These are phyloP conservation scores for Populus pruinosa DNA, from an alignment of 345 rosid genomes.

Conservation along the genomic window DNA sequence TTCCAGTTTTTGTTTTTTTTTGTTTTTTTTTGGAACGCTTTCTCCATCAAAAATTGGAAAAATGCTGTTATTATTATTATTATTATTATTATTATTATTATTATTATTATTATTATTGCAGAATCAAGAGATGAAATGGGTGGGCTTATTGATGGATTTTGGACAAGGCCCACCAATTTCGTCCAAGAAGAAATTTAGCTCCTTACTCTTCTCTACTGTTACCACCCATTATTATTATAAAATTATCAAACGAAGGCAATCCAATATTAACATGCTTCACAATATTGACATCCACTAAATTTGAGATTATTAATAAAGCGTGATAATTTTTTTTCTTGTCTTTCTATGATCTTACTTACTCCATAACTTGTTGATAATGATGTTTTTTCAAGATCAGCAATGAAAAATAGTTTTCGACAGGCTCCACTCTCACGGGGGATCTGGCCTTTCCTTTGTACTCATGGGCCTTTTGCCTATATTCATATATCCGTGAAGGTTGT, in stretches of 20 bases:
- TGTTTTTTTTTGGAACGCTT: not conserved
- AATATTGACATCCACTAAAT: not conserved
- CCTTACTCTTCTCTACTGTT: not conserved
- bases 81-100: no score
- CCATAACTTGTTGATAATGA: not conserved
- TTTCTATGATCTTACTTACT: not conserved
- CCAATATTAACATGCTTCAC: not conserved
- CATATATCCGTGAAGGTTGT: not conserved
- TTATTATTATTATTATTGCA: no score
- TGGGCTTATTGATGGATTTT: not conserved
- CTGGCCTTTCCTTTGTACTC: not conserved
- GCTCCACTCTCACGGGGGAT: not conserved
- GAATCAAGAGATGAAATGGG: not conserved
- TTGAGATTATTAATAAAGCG: not conserved
- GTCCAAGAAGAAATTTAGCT: not conserved
- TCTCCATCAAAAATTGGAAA: no score
- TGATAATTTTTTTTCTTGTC: not conserved
- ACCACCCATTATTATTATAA: not conserved
- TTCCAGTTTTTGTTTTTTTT: not conserved
- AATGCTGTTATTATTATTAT: no score
- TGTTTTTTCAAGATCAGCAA: not conserved
- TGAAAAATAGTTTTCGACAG: not conserved
- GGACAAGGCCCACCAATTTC: not conserved
- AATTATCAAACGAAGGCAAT: no score
- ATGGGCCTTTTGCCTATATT: not conserved